Conservation (phyloP, 371 early-diverging fungal species). For the Mucor racemosus region DNA sequence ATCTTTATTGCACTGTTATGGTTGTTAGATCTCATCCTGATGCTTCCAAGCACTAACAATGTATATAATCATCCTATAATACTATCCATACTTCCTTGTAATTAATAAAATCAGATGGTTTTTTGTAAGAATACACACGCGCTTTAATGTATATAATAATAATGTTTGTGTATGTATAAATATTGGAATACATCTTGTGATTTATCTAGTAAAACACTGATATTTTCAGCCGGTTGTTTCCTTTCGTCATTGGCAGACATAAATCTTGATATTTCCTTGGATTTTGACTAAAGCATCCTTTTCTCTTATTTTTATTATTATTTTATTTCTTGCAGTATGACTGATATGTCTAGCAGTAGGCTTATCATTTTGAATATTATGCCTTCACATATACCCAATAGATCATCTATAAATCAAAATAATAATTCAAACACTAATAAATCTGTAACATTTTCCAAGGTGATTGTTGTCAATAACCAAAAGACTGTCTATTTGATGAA, state of each 20-base stretch:
- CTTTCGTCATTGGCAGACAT: conserved; percentile 2
- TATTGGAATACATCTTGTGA: conserved; percentile 1
- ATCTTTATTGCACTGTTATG: conserved; percentile 32
- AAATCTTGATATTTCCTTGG: conserved; percentile 1
- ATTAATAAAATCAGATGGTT: conserved; percentile 2
- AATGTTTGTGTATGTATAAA: background rate
- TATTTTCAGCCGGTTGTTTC: background rate
- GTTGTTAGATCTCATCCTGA: conserved; percentile 21
- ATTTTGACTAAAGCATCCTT: background rate
- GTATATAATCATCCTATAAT: background rate
- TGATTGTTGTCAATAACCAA: conserved; percentile 17
- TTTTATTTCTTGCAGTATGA: background rate
- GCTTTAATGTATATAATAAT: background rate
- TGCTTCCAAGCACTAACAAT: background rate
- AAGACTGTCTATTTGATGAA: conserved; percentile 21
- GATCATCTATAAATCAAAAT: conserved; percentile 3
- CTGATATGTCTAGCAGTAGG: background rate
- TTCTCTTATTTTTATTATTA: background rate
- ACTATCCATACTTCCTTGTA: background rate
- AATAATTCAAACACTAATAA: background rate
- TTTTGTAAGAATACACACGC: background rate
- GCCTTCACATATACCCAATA: background rate
- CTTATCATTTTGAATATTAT: conserved; percentile 16
- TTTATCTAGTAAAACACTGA: background rate
- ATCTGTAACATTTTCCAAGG: conserved; percentile 21